Evolutionary conservation across 176 grass and related monocot species (phyloP), one percentile per base, ranked within the genome.

Genomic region (Oryza officinalis): DNA sequence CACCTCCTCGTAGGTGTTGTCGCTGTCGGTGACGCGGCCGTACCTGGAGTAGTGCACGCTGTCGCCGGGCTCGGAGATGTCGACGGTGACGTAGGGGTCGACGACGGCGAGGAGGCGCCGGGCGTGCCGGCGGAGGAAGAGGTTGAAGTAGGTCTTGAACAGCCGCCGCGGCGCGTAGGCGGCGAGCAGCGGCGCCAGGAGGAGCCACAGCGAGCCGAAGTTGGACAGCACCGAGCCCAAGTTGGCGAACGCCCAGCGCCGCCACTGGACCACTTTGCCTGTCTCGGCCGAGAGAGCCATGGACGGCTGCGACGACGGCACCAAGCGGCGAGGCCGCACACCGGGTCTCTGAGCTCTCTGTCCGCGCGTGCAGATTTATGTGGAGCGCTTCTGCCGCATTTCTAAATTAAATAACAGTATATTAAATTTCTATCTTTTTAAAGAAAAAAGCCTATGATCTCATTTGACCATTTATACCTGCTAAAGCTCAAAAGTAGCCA

Each of bases 21-120:
- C 52, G 5, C 20, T 57, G 37, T 38, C 37, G 52, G 52, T 9
- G 52, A 57, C 52, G 20, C 18, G 52, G 20, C 22, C 20, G 52
- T 57, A 57, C 18, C 47, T 17, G 4, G 14, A 17, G 47, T 50
- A 50, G 47, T 50, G 15, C 61, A 8, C 50, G 88, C 88, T 74
- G 83, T 26, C 88, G 70, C 13, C 74, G 59, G 78, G 49, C 75
- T 92, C 85, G 31, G 79, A 11, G 72, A 96, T 71, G 59, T 80
- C 63, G 61, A 96, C 75, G 72, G 92, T 85, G 28, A 92, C 13
- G 67, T 81, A 86, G 69, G 87, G 77, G 30, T 41, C 17, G 5
- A 89, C 23, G 13, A 18, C 45, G 26, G 33, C 5, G 28, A 85
- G 5, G 2, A 76, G 22, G 0, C 78, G 30, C 26, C 50, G 27